Base-by-base conservation (phyloP, 257 asterid species). In the Orobanche coerulescens region DNA sequence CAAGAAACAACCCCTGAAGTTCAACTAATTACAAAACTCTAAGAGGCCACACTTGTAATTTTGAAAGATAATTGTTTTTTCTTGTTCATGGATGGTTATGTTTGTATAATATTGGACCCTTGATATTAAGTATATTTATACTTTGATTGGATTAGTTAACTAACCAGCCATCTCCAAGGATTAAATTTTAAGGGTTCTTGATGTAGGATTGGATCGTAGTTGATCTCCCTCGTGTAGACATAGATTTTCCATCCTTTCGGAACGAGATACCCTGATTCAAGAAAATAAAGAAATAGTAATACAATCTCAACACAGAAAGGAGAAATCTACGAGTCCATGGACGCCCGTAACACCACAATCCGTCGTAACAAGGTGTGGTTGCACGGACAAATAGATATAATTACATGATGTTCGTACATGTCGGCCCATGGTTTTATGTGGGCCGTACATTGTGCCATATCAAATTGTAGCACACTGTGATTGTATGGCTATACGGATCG, bases 191-290 rank as follows among this genome's bases (percentile, higher is more conserved):
- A 69, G 24, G 97, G 89, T 5, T 87, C 94, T 1, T 85, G 82
- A 61, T 87, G 85, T 7, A 84, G 72, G 2, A 46, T 8, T 6
- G 88, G 81, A 58, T 90, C 95, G 36, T 84, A 84, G 74, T 90
- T 90, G 57, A 84, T 78, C 81, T 90, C 97, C 74, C 95, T 82
- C 15, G 83, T 78, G 67, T 75, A 84, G 16, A 75, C 95, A 42
- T 87, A 87, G 23, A 90, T 76, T 78, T 68, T 81, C 97, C 97
- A 90, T 67, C 91, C 96, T 77, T 78, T 64, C 11, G 96, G 97
- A 30, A 90, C 61, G 4, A 74, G 19, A 63, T 60, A 80, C 40
- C 89, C 97, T 90, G 66, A 16, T 12, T 11, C 18, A 46, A 53
- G 47, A 55, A 42, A 28, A 11, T 1, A 1, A 76, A 49, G 28